These are phyloP conservation scores for cucumber (Cucumis sativus) DNA, from an alignment of 306 rosid genomes.

Conservation along the genomic window DNA sequence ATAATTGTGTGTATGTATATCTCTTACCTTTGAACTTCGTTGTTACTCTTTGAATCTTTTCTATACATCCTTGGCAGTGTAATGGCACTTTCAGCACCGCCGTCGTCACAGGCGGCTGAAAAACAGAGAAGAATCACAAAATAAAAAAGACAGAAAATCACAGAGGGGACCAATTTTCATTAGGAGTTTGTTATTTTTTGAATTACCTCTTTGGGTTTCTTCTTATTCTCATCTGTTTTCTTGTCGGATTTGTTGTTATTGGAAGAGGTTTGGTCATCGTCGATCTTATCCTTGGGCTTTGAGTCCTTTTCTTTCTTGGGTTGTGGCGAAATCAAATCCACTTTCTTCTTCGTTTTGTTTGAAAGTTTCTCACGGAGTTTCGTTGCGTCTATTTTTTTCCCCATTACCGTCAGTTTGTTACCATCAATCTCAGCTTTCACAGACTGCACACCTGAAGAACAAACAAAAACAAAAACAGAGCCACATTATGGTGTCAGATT, in stretches of 20 bases:
- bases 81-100: constrained; percentile 41
- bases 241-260: constrained; percentile 17
- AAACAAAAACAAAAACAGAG: not conserved
- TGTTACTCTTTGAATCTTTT: constrained; percentile 27
- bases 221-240: constrained; percentile 20
- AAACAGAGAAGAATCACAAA: not conserved
- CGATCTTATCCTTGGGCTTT: constrained; percentile 9
- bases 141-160: not conserved
- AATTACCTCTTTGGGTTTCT: constrained; percentile 50
- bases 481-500: not conserved
- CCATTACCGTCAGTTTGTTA: constrained; percentile 47
- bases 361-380: constrained; percentile 34
- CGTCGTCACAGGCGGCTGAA: constrained; percentile 48
- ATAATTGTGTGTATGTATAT: not conserved
- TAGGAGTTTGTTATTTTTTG: not conserved
- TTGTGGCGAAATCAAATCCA: constrained; percentile 40
- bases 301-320: constrained; percentile 36
- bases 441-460: constrained; percentile 34
- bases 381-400: constrained; percentile 35
- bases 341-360: constrained; percentile 41
- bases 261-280: not conserved
- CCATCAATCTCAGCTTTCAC: constrained; percentile 24
- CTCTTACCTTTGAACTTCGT: constrained; percentile 38
- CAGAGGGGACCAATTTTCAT: not conserved
- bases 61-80: constrained; percentile 60